A percentile compares a stretch with the other conserved stretches of the same genome.
Conservation (phyloP, 2,329 filamentous ascomycete species). For the Aureobasidium namibiae region DNA sequence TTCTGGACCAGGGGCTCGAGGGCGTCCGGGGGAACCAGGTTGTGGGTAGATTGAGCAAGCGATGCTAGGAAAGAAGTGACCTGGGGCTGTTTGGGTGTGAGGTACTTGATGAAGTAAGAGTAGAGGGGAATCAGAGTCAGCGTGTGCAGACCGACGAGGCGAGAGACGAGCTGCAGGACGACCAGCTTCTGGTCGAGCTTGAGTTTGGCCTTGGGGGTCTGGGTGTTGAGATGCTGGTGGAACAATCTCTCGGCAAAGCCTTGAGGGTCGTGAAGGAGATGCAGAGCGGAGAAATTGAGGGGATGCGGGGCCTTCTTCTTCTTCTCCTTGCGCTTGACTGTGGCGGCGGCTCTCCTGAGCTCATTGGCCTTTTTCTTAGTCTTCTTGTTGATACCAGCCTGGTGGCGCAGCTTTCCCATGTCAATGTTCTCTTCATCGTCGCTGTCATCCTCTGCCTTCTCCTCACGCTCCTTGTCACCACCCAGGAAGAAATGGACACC, state of each 20-base stretch:
- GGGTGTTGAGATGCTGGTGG: slow-evolving; percentile 70
- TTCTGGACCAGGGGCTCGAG: slow-evolving; percentile 87
- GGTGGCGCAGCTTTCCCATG: slow-evolving; percentile 73
- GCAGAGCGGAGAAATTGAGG: slow-evolving; percentile 92
- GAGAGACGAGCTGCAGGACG: slow-evolving; percentile 83
- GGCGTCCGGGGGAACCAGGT: slow-evolving; percentile 82
- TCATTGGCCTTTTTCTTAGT: slow-evolving; percentile 75
- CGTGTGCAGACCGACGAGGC: slow-evolving; percentile 87
- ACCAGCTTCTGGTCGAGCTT: slow-evolving; percentile 81
- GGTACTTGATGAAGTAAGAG: slow-evolving; percentile 87
- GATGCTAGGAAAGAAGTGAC: slow-evolving; percentile 92
- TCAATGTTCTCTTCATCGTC: slow-evolving; percentile 71
- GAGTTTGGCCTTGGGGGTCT: slow-evolving; percentile 71
- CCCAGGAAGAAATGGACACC: slow-evolving; percentile 92
- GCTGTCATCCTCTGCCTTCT: slow-evolving; percentile 73
- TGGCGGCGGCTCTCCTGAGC: slow-evolving; percentile 72
- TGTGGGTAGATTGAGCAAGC: slow-evolving; percentile 84
- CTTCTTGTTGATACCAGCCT: slow-evolving; percentile 92
- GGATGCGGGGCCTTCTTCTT: slow-evolving; percentile 83
- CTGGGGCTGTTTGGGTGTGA: slow-evolving; percentile 78
- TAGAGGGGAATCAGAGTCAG: slow-evolving; percentile 84
- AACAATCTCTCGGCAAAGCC: slow-evolving; percentile 87
- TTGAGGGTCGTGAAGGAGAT: slow-evolving; percentile 89
- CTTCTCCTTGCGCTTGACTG: slow-evolving; percentile 71
- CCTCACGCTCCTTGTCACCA: slow-evolving; percentile 91